These are phyloP conservation scores for Corchorus capsularis DNA, from an alignment of 345 rosid genomes.

Conservation along the genomic window DNA sequence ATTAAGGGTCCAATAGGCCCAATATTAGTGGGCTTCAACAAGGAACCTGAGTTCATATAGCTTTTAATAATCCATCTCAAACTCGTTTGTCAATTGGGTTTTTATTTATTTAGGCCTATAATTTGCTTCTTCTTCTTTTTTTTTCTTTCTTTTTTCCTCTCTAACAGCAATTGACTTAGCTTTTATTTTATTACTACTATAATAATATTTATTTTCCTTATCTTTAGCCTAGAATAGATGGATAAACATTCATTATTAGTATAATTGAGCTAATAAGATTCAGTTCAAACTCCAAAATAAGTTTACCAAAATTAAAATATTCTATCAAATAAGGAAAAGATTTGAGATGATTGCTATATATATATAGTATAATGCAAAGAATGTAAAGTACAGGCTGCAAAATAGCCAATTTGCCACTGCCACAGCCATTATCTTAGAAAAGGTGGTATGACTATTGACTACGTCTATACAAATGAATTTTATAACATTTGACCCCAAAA, in stretches of 20 bases:
- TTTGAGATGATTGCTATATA: neutral
- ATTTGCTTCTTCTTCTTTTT: neutral
- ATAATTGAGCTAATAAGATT: neutral
- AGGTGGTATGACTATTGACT: neutral
- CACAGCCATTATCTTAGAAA: neutral
- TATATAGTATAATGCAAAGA: neutral
- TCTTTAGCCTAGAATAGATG: neutral
- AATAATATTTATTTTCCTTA: too few species aligned
- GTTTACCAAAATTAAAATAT: neutral
- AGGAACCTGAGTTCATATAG: neutral
- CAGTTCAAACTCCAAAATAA: neutral
- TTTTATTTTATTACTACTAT: too few species aligned
- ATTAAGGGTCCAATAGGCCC: constrained; percentile 1
- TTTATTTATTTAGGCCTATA: neutral
- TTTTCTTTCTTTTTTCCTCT: too few species aligned
- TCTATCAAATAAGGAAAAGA: neutral
- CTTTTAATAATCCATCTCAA: neutral
- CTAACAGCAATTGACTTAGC: neutral
- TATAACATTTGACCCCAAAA: constrained; percentile 2
- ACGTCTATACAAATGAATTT: neutral
- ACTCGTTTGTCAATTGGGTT: neutral
- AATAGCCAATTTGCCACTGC: neutral
- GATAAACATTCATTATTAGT: too few species aligned
- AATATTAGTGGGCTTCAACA: neutral
- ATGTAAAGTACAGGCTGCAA: neutral